These are phyloP conservation scores for Cicer cuneatum DNA, from an alignment of 306 rosid genomes.

Conservation along the genomic window DNA sequence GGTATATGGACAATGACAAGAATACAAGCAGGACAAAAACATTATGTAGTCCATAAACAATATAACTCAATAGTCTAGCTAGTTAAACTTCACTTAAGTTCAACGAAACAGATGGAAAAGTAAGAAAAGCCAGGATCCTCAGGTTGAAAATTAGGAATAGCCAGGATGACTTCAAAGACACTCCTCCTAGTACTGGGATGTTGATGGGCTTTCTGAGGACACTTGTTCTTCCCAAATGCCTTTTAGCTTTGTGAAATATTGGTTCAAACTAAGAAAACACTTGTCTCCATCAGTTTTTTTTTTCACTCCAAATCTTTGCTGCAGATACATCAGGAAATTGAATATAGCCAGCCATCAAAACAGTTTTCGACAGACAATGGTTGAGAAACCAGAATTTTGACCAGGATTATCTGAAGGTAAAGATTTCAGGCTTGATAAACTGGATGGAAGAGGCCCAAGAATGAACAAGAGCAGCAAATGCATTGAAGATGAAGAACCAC, in stretches of 20 bases:
- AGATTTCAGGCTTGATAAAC: neutral
- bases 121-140: neutral
- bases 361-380: neutral
- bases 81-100: neutral
- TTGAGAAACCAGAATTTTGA: neutral
- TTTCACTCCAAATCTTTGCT: constrained; percentile 3
- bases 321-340: neutral
- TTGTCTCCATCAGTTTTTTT: neutral
- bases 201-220: neutral
- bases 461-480: neutral
- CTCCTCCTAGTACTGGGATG: neutral
- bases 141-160: constrained; percentile 10
- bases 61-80: neutral
- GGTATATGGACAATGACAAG: constrained; percentile 12
- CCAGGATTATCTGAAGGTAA: neutral
- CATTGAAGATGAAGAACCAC: constrained; percentile 3
- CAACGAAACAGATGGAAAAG: constrained; percentile 8
- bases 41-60: neutral
- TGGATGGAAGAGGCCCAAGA: constrained; percentile 1
- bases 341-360: neutral
- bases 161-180: neutral
- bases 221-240: constrained; percentile 18
- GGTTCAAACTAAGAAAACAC: neutral
- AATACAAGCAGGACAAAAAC: neutral
- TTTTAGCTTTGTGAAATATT: constrained; percentile 9